Evolutionary conservation across 768 basidiomycete species (phyloP).

Genomic region (Collybiopsis luxurians): DNA sequence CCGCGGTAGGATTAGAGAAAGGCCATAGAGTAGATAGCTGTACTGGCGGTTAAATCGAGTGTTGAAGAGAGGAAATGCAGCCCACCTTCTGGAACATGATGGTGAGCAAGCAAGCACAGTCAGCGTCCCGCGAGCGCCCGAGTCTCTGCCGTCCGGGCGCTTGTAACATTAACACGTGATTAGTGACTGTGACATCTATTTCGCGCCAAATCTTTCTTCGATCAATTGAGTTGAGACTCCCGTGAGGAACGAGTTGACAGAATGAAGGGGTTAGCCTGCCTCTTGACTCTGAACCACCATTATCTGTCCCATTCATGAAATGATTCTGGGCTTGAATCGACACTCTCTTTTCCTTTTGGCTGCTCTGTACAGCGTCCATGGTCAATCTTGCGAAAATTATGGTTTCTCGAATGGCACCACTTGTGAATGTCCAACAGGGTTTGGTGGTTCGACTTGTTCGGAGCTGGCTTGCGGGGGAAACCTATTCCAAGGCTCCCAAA

Average conservation of each 20-base stretch:
- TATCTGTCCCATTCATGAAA: no score
- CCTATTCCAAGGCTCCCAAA: constrained; percentile 67
- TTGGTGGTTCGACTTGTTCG: constrained; percentile 69
- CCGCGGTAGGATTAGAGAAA: constrained; percentile 24
- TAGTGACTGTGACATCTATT: neutral
- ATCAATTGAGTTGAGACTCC: no score
- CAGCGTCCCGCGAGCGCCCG: no score
- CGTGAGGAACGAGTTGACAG: neutral
- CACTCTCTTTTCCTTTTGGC: neutral
- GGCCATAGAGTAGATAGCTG: constrained; percentile 62
- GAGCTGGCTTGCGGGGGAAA: constrained; percentile 77
- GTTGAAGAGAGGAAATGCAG: neutral
- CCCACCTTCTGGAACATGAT: constrained; percentile 4
- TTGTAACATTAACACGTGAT: neutral
- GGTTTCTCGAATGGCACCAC: constrained; percentile 51
- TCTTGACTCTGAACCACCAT: neutral
- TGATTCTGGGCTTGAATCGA: no score
- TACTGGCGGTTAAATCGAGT: neutral
- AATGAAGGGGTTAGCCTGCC: neutral
- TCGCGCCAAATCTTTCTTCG: no score
- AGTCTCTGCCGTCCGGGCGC: no score
- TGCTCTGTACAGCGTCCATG: constrained; percentile 16
- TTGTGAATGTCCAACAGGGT: constrained; percentile 82
- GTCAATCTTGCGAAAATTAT: constrained; percentile 67
- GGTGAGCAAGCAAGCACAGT: constrained; percentile 1